Evolutionary conservation across 2,329 filamentous ascomycete species (phyloP), one percentile per base, ranked within the genome.

Genomic region (Trichophyton rubrum): DNA sequence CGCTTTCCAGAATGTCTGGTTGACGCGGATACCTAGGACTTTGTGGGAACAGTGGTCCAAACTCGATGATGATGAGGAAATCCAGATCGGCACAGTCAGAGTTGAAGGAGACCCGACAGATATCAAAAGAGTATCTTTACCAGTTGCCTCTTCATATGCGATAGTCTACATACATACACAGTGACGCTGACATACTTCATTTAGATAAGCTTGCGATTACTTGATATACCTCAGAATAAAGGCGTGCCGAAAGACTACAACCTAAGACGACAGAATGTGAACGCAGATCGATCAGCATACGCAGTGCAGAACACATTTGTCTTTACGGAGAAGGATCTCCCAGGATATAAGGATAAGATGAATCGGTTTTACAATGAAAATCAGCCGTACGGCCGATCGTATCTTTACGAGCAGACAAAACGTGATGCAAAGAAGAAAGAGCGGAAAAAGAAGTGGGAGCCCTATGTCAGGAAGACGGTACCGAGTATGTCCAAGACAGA

Each of bases 251-350:
- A 89, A 69, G 90, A 95, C 69, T 99, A 96, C 74, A 83, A 89
- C 66, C 77, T 97, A 61, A 85, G 90, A 55, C 80, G 90, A 55
- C 85, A 82, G 24, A 81, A 84, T 45, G 71, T 78, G 47, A 75
- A 82, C n/a, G 62, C 74, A 8, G 72, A 73, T 62, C 69, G 69
- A 41, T 66, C 71, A 33, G 68, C 70, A 7, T 73, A 73, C 61
- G 67, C 72, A 60, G 84, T 92, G 38, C 84, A 83, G 68, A 96
- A 96, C 73, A 93, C 90, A 20, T 95, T 88, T 71, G 79, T 97
- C 61, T 99, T 99, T 70, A 90, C 88, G 45, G 93, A 99, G 74
- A 90, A 95, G 72, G 90, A 97, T 69, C 81, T 96, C 22, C 88
- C 90, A 0, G 89, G 89, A 41, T 90, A 85, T 75, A 80, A 80